phyloP scores from a whole-genome alignment of 1,284 basidiomycete genomes.

The Cutaneotrichosporon mucoides region DNA sequence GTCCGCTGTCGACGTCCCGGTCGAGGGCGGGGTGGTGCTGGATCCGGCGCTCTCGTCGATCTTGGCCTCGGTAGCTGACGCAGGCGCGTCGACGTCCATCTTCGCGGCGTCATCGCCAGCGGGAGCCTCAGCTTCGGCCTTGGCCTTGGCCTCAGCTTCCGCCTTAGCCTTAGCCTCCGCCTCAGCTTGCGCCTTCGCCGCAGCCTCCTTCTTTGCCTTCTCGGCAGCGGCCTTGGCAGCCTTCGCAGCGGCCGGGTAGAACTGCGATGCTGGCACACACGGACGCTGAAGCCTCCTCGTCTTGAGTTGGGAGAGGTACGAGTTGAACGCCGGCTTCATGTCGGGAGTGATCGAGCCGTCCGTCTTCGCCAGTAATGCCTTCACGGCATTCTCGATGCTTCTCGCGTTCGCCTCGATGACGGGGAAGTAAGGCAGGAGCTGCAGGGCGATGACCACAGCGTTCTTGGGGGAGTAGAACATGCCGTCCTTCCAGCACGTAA shows the following conservation, averaged over 20 bases:
- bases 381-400: constrained; percentile 62
- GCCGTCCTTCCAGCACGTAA: not conserved
- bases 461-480: constrained; percentile 73
- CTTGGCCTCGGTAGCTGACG: not conserved
- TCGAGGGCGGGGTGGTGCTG: not conserved
- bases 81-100: constrained; percentile 13
- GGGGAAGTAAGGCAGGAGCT: constrained; percentile 83
- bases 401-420: constrained; percentile 56
- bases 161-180: not conserved
- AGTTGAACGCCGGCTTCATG: constrained; percentile 32
- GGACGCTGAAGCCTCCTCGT: constrained; percentile 26
- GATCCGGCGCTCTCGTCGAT: not conserved
- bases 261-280: constrained; percentile 23
- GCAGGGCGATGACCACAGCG: constrained; percentile 80
- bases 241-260: constrained; percentile 16
- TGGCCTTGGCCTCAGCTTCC: constrained; percentile 2
- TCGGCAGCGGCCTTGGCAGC: constrained; percentile 11
- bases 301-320: constrained; percentile 32
- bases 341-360: constrained; percentile 31
- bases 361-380: constrained; percentile 64
- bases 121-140: constrained; percentile 2
- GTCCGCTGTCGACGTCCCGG: constrained; percentile 15
- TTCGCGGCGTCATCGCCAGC: not conserved
- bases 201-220: not conserved
- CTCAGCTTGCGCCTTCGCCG: constrained; percentile 7